Conservation (phyloP, 1,139 yeast species). For the Kurtzmaniella natalensis region DNA sequence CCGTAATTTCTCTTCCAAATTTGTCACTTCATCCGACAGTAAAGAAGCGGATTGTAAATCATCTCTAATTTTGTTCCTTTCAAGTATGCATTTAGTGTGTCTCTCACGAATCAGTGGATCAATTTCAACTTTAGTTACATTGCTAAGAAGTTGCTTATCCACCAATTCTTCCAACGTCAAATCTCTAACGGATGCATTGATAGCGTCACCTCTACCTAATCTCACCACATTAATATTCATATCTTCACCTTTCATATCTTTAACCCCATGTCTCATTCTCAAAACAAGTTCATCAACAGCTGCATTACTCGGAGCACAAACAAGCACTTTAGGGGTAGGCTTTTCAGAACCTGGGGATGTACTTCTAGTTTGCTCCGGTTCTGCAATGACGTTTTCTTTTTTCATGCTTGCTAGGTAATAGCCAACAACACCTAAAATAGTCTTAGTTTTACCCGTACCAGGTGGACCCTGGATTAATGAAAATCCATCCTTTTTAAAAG, state of each 20-base stretch:
- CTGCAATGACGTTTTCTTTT: slow-evolving; percentile 24
- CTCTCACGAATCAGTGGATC: slow-evolving; percentile 49
- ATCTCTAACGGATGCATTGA: slow-evolving; percentile 77
- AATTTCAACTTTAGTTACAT: slow-evolving; percentile 26
- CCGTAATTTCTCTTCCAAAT: slow-evolving; percentile 47
- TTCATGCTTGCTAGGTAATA: slow-evolving; percentile 46
- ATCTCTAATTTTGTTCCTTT: slow-evolving; percentile 46
- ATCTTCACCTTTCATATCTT: slow-evolving; percentile 50
- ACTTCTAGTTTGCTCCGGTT: slow-evolving; percentile 10
- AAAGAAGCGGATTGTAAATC: slow-evolving; percentile 30
- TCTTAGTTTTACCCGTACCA: slow-evolving; percentile 97
- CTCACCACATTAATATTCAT: slow-evolving; percentile 77
- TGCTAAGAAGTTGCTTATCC: slow-evolving; percentile 55
- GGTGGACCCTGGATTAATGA: slow-evolving; percentile 97
- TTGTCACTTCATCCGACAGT: slow-evolving; percentile 35
- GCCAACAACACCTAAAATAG: slow-evolving; percentile 89
- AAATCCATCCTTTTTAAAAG: slow-evolving; percentile 68
- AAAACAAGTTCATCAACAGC: slow-evolving; percentile 97
- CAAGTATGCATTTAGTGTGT: slow-evolving; percentile 47
- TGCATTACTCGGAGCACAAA: slow-evolving; percentile 99
- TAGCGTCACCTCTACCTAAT: slow-evolving; percentile 86
- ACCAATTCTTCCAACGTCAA: slow-evolving; percentile 85
- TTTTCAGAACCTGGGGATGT: slow-evolving; percentile 6
- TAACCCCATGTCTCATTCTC: slow-evolving; percentile 73
- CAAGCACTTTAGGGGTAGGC: slow-evolving; percentile 47